Evolutionary conservation across 108 stramenopile genomes (phyloP), one percentile per base, ranked within the genome.

Genomic region (Cyclotella cryptica): DNA sequence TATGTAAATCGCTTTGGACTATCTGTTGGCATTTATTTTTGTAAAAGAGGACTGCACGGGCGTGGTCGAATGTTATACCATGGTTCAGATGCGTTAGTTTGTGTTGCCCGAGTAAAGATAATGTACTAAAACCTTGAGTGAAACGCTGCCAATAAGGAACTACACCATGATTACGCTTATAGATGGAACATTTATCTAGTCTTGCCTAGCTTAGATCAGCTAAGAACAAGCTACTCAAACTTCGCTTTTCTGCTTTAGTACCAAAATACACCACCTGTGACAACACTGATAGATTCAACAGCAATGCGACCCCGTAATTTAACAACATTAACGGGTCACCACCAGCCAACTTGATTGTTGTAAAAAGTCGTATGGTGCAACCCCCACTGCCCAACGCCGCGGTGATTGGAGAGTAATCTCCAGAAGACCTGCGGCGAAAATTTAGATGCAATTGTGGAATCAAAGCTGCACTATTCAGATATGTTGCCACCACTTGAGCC

Each of bases 401-500:
- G 0, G 88, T 89, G 6, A 89, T 30, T 0, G 88, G 80, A 11
- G 77, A 79, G 26, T 85, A 89, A 64, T 79, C 83, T 21, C 88
- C 88, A 13, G 58, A 43, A 14, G 54, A 66, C 17, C 69, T 54
- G 0, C 45, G 60, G 21, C 19, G 0, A 59, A 49, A 49, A 49
- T 89, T 89, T 42, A 83, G 70, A 13, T 27, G 6, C 62, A 85
- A 71, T 65, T 89, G 88, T 17, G 88, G 88, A 0, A 89, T 0
- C 41, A 89, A 72, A 4, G 86, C 80, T 27, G 57, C 69, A 3
- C 70, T 64, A 66, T 83, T 85, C 42, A 89, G 55, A 21, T 61
- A 24, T 21, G 80, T 74, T 14, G 88, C 76, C 14, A n/a, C 0
- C 17, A 69, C 66, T 79, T 89, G 88, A 22, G 78, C 85, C 18